A percentile compares a stretch with the other conserved stretches of the same genome.
These are phyloP conservation scores for Diplosphaera chodatii DNA, from an alignment of 139 green algal species.

Conservation along the genomic window DNA sequence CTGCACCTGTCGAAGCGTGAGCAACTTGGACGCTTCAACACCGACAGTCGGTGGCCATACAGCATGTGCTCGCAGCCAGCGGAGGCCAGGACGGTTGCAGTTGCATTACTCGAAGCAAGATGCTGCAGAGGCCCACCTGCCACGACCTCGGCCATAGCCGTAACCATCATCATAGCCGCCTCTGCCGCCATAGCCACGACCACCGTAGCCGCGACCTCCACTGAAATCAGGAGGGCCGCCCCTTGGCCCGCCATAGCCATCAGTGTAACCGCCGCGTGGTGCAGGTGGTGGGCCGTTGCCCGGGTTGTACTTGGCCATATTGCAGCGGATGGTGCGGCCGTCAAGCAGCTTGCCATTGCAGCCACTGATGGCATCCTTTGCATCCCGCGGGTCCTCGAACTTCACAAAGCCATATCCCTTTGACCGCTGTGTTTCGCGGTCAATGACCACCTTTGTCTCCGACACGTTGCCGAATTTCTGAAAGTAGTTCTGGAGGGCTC, in stretches of 20 bases:
- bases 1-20: not conserved
- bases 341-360: conserved; percentile 22
- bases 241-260: not conserved
- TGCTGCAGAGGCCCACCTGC: not conserved
- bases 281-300: not conserved
- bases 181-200: conserved; percentile 3
- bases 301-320: conserved; percentile 19
- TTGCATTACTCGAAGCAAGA: too few species aligned
- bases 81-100: too few species aligned
- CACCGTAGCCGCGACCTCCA: not conserved
- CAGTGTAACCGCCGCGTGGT: too few species aligned
- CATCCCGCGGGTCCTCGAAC: conserved; percentile 30
- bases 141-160: not conserved
- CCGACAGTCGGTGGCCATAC: too few species aligned
- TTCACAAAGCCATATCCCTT: conserved; percentile 39
- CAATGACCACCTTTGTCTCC: conserved; percentile 23
- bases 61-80: too few species aligned
- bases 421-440: conserved; percentile 25
- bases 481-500: conserved; percentile 16
- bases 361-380: conserved; percentile 25
- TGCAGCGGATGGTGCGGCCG: conserved; percentile 13
- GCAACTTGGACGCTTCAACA: too few species aligned
- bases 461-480: conserved; percentile 6
- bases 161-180: conserved; percentile 1
- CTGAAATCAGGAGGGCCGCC: not conserved